phyloP scores from a whole-genome alignment of 1,284 basidiomycete species.

The Tilletia caries region DNA sequence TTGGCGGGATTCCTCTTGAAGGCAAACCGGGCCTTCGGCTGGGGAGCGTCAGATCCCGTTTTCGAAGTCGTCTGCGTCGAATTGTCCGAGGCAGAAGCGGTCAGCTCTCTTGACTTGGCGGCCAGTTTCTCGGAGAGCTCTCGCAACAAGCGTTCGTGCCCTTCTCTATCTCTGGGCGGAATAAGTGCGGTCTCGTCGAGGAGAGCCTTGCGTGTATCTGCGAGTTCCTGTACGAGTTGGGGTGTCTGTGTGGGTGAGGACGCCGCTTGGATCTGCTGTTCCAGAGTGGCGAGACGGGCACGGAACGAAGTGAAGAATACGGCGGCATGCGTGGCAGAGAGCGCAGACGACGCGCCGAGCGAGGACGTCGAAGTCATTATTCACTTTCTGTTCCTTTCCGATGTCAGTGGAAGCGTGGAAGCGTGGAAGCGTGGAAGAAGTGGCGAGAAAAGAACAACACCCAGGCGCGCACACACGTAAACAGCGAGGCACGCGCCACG shows the following conservation, averaged over 20 bases:
- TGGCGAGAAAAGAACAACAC: no score
- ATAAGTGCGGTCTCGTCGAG: background rate
- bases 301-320: constrained; percentile 7
- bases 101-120: background rate
- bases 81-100: background rate
- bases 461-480: no score
- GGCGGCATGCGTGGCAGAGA: constrained; percentile 4
- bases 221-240: background rate
- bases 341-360: constrained; percentile 2
- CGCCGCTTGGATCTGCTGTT: background rate
- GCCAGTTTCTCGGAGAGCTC: background rate
- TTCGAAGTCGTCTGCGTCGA: background rate
- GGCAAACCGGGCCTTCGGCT: background rate
- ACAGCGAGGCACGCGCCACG: no score
- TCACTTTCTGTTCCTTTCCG: no score
- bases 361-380: constrained; percentile 10
- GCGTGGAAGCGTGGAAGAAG: no score
- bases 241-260: background rate
- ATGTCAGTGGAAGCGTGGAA: no score
- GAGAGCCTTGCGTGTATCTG: background rate
- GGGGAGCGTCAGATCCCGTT: background rate
- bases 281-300: background rate
- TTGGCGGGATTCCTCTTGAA: constrained; percentile 7
- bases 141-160: background rate
- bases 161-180: background rate